phyloP scores from a whole-genome alignment of 352 stramenopile species.

The Phytophthora fragariaefolia region DNA sequence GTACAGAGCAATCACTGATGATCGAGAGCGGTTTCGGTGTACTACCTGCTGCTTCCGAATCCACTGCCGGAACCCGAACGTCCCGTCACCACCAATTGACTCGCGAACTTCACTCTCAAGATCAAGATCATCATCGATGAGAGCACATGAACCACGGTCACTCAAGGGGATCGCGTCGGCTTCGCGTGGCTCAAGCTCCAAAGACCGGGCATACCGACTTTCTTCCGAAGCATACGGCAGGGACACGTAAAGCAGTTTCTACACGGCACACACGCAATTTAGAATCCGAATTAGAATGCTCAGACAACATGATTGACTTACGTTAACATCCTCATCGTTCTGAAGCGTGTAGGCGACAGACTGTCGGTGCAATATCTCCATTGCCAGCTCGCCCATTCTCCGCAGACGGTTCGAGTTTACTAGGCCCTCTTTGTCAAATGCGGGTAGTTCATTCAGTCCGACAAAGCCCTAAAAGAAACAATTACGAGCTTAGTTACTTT shows the following conservation, averaged over 20 bases:
- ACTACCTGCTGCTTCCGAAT: conserved; percentile 87
- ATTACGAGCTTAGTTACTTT: conserved; percentile 9
- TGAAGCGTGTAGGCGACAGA: conserved; percentile 70
- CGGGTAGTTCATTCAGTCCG: conserved; percentile 80
- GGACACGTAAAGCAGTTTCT: conserved; percentile 75
- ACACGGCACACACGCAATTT: conserved; percentile 5
- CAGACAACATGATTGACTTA: conserved; percentile 39
- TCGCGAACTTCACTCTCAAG: conserved; percentile 81
- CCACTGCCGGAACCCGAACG: conserved; percentile 83
- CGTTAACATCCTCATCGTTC: conserved; percentile 65
- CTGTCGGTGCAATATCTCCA: conserved; percentile 83
- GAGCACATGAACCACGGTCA: conserved; percentile 54
- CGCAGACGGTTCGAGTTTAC: conserved; percentile 79
- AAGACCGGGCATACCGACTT: conserved; percentile 74
- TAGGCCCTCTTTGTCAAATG: conserved; percentile 67
- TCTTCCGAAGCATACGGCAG: conserved; percentile 79
- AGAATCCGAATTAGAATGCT: background rate
- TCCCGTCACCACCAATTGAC: conserved; percentile 77
- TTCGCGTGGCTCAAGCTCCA: conserved; percentile 79
- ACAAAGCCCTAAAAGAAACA: conserved; percentile 63
- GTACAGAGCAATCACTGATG: conserved; percentile 54
- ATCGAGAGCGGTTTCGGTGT: conserved; percentile 76
- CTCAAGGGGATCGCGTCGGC: conserved; percentile 67
- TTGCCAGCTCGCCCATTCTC: conserved; percentile 72
- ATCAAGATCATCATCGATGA: conserved; percentile 72